phyloP scores from a whole-genome alignment of 1,284 basidiomycete species.

The Austroboletus niveus region DNA sequence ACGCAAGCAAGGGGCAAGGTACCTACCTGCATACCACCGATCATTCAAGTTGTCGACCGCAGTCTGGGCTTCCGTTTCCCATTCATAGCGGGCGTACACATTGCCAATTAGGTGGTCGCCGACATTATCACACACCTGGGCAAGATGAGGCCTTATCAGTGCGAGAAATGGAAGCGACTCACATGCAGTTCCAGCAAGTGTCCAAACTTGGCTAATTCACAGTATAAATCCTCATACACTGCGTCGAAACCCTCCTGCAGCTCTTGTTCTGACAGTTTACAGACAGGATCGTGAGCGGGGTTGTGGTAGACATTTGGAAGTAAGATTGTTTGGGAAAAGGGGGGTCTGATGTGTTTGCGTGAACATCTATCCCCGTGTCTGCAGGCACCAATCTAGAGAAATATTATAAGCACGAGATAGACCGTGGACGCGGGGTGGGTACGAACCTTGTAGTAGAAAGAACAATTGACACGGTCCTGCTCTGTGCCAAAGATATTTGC shows the following conservation, averaged over 20 bases:
- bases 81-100: slow-evolving; percentile 97
- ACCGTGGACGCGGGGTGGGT: slow-evolving; percentile 3
- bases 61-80: slow-evolving; percentile 95
- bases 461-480: slow-evolving; percentile 92
- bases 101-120: slow-evolving; percentile 99
- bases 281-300: slow-evolving; percentile 88
- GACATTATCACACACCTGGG: slow-evolving; percentile 95
- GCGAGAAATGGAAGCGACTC: slow-evolving; percentile 32
- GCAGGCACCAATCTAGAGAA: slow-evolving; percentile 84
- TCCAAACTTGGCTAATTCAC: slow-evolving; percentile 93
- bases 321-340: slow-evolving; percentile 96
- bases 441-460: slow-evolving; percentile 90
- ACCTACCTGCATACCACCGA: slow-evolving; percentile 94
- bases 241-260: slow-evolving; percentile 95
- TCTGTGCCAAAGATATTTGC: slow-evolving; percentile 88
- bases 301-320: slow-evolving; percentile 99
- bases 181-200: slow-evolving; percentile 95
- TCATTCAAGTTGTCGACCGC: slow-evolving; percentile 94
- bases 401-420: slow-evolving; percentile 11
- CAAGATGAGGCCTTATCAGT: not conserved
- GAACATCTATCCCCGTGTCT: slow-evolving; percentile 96
- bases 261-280: slow-evolving; percentile 83
- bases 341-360: slow-evolving; percentile 95
- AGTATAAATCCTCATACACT: slow-evolving; percentile 94
- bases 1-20: not conserved